phyloP scores from a whole-genome alignment of 2,329 filamentous ascomycete species.

The Hirsutella rhossiliensis region DNA sequence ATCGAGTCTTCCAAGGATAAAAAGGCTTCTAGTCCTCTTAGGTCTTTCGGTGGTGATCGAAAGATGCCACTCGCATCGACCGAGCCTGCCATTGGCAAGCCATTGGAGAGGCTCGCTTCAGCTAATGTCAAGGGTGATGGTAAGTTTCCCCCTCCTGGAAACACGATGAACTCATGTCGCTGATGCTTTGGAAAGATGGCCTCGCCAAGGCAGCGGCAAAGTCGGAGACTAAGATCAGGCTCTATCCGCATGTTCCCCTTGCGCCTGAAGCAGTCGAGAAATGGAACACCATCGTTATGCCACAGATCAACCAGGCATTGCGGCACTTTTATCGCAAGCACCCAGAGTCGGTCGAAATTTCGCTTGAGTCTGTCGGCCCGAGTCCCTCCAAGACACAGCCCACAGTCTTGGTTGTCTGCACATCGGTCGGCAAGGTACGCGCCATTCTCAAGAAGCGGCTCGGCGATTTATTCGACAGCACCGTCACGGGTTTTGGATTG shows the following conservation, averaged over 20 bases:
- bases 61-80: background rate
- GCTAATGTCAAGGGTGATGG: conserved; percentile 6
- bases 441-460: conserved; percentile 59
- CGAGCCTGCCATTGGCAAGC: background rate
- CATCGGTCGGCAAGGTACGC: conserved; percentile 60
- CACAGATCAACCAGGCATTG: conserved; percentile 59
- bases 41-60: background rate
- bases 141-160: background rate
- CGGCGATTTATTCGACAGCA: conserved; percentile 50
- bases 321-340: conserved; percentile 61
- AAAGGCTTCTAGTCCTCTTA: background rate
- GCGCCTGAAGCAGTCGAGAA: conserved; percentile 51
- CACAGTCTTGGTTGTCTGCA: conserved; percentile 67
- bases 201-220: conserved; percentile 2
- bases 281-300: conserved; percentile 62
- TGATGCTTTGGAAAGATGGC: too few species aligned
- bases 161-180: too few species aligned
- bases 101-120: background rate
- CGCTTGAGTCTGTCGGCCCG: conserved; percentile 62
- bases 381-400: conserved; percentile 53
- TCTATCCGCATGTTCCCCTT: conserved; percentile 48
- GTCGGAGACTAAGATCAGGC: conserved; percentile 32
- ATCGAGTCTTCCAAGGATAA: conserved; percentile 1
- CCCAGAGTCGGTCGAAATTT: conserved; percentile 67
- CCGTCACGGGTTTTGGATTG: conserved; percentile 44